Base-by-base conservation (phyloP, 345 rosid genomes). In the Arabidopsis arenosa region DNA sequence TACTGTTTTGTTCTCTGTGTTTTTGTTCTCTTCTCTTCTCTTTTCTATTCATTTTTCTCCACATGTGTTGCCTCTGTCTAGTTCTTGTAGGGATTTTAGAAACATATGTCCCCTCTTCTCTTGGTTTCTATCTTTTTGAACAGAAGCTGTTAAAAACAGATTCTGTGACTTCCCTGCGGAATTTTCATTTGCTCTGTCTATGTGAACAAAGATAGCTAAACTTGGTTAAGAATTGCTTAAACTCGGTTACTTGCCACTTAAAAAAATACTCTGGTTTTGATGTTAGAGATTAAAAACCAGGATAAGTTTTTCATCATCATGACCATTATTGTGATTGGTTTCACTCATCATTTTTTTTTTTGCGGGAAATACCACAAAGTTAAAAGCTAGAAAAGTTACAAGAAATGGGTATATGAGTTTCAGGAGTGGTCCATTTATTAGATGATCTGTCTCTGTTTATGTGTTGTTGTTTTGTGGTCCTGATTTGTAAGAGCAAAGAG, bases 391-490 rank as follows among this genome's bases (percentile, higher is more conserved):
- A 63, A 37, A 64, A 32, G 51, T 69, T 57, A 40, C 53, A 57
- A 54, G 11, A 66, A 51, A 40, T 21, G 73, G 49, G 69, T 72
- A 33, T 78, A 33, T 72, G 72, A 66, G 68, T 78, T 72, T 64
- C 64, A 72, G 37, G 43, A 66, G 77, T 72, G 81, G 77, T 72
- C 77, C 81, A 60, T 41, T 7, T 44, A 17, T 63, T 30, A 18
- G 2, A 52, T 78, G 69, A 72, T 51, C 51, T 66, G 74, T 66
- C 81, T 66, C 66, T 78, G 73, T 66, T 66, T 26, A 66, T 65
- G 69, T 32, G 81, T 72, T 78, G 65, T 60, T 56, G 62, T 72
- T 49, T 59, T 72, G 73, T 78, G 77, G 73, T 78, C 76, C 77
- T 71, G 26, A 37, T 70, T 32, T 71, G 44, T 39, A 21, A 68